Evolutionary conservation across 2,329 filamentous ascomycete genomes (phyloP).

Genomic region (Didymosphaeria variabile): DNA sequence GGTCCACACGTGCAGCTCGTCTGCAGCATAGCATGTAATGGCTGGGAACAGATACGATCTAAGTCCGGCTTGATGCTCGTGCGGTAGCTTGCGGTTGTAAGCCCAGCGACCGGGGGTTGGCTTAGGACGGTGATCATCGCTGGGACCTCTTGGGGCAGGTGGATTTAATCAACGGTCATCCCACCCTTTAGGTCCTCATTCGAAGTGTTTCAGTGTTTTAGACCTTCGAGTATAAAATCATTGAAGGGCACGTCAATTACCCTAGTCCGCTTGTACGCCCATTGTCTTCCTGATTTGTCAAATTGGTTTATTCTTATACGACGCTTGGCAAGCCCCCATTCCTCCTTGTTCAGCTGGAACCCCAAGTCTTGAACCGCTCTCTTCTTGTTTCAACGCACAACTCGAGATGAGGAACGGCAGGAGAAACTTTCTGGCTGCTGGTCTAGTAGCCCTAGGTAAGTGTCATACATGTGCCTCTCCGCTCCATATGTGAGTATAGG

Average conservation of each 20-base stretch:
- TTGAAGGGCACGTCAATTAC: neutral
- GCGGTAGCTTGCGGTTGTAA: neutral
- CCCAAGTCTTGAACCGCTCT: neutral
- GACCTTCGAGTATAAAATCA: neutral
- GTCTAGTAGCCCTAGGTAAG: slow-evolving; percentile 41
- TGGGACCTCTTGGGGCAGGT: neutral
- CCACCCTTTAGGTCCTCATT: neutral
- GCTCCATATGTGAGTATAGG: neutral
- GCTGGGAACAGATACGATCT: neutral
- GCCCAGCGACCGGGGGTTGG: slow-evolving; percentile 6
- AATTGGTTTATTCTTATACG: slow-evolving; percentile 6
- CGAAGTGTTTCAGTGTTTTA: neutral
- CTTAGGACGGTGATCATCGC: neutral
- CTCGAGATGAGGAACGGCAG: slow-evolving; percentile 24
- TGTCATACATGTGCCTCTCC: neutral
- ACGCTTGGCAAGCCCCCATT: slow-evolving; percentile 19
- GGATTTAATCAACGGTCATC: slow-evolving; percentile 4
- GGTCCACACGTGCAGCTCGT: slow-evolving; percentile 2
- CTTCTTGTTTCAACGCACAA: slow-evolving; percentile 10
- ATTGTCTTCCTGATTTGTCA: neutral
- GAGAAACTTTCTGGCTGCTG: slow-evolving; percentile 25
- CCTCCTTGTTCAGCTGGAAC: slow-evolving; percentile 9
- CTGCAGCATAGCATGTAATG: slow-evolving; percentile 18
- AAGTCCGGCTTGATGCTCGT: slow-evolving; percentile 1
- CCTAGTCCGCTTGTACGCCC: neutral